Evolutionary conservation across 139 green algal genomes (phyloP), one percentile per base, ranked within the genome.

Genomic region (Tetratostichococcus sp.): DNA sequence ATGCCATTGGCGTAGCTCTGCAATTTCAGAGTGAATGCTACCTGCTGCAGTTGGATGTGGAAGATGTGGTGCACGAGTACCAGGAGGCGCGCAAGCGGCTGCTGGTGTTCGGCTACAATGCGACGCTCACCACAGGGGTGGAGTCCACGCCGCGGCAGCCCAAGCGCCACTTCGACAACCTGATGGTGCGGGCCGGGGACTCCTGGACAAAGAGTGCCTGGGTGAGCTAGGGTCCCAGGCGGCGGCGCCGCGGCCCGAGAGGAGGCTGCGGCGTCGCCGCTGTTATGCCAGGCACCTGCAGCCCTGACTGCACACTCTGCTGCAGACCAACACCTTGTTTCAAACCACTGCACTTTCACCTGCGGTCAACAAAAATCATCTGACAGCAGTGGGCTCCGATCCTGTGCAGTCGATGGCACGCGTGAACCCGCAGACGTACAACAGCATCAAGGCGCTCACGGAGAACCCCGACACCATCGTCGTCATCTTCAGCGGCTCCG

Each of bases 31-130:
- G 2, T 62, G 14, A 17, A n/a, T 23, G 11, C 28, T 35, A 39
- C 17, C 4, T 65, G n/a, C 0, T 73, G 35, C 83, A 91, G 82
- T 83, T 93, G 11, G 67, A 84, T 67, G 30, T 89, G 5, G 81
- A 87, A 25, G 70, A 83, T 22, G 84, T 89, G 31, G 84, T 93
- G 35, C 67, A 58, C 1, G 85, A 73, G 28, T 94, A 90, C 80
- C 42, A 75, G 22, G 26, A 14, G 69, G 81, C 71, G 75, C 75
- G 59, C 25, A 71, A 79, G 23, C 83, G 91, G 26, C 85, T 98
- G 25, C 79, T 98, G n/a, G 88, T 98, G 59, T 79, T 98, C 62
- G 95, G 95, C 30, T 98, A 96, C 88, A 98, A 99, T 80, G 93
- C 94, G 1, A 98, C 95, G 22, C 82, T 99, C 25, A 98, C 95